These are phyloP conservation scores for Pichia heedii DNA, from an alignment of 805 yeast genomes.

Conservation along the genomic window DNA sequence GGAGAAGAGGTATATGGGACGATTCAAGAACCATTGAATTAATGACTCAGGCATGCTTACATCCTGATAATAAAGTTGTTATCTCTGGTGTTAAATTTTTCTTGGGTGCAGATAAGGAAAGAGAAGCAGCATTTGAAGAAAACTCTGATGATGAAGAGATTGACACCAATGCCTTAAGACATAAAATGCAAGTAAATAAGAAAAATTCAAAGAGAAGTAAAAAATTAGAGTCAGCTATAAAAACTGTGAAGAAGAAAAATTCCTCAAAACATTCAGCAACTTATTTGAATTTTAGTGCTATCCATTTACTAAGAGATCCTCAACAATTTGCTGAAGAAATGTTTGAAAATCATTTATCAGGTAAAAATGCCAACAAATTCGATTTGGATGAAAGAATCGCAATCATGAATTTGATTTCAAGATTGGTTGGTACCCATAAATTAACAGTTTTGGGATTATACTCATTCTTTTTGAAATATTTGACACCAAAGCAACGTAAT, in stretches of 20 bases:
- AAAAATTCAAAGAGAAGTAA: constrained; percentile 72
- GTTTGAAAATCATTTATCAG: constrained; percentile 61
- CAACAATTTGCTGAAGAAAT: constrained; percentile 93
- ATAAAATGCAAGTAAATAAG: constrained; percentile 76
- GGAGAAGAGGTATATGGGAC: constrained; percentile 99
- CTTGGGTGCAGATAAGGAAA: constrained; percentile 89
- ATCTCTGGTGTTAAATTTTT: constrained; percentile 86
- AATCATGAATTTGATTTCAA: constrained; percentile 77
- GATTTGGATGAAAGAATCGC: constrained; percentile 83
- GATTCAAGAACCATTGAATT: constrained; percentile 95
- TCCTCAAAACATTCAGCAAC: constrained; percentile 49
- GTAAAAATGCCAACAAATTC: constrained; percentile 60
- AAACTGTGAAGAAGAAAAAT: constrained; percentile 56
- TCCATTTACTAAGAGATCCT: constrained; percentile 90
- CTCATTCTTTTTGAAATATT: constrained; percentile 77
- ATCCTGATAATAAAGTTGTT: constrained; percentile 79
- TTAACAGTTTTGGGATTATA: constrained; percentile 83
- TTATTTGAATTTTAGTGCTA: constrained; percentile 85
- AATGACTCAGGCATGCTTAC: constrained; percentile 92
- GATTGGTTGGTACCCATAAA: constrained; percentile 92
- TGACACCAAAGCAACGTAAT: constrained; percentile 89
- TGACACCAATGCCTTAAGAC: constrained; percentile 67
- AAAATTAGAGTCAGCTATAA: constrained; percentile 67
- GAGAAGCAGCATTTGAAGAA: constrained; percentile 76
- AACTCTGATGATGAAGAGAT: constrained; percentile 55